These are phyloP conservation scores for Xerocomus spinulosus DNA, from an alignment of 768 basidiomycete genomes.

Conservation along the genomic window DNA sequence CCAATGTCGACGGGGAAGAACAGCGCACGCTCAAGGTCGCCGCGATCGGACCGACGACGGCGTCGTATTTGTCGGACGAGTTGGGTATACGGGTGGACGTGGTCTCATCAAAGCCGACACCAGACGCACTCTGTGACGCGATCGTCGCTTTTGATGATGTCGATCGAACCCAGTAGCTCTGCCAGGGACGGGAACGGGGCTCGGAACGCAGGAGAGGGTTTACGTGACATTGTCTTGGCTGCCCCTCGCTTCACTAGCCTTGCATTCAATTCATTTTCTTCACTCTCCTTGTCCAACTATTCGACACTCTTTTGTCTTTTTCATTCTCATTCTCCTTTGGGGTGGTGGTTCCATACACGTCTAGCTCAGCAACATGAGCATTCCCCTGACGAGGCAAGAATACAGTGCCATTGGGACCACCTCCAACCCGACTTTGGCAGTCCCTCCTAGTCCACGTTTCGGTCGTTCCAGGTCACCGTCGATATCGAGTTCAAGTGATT, in stretches of 20 bases:
- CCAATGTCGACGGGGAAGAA: not conserved
- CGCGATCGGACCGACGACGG: slow-evolving; percentile 68
- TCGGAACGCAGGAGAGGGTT: not conserved
- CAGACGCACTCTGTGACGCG: slow-evolving; percentile 42
- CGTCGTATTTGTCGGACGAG: slow-evolving; percentile 43
- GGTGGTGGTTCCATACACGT: not conserved
- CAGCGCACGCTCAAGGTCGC: slow-evolving; percentile 38
- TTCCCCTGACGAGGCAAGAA: slow-evolving; percentile 23
- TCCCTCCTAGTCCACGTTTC: slow-evolving; percentile 13
- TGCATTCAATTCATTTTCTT: slow-evolving; percentile 1
- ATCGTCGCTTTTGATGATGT: slow-evolving; percentile 21
- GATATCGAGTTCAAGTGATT: slow-evolving; percentile 14
- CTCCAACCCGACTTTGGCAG: slow-evolving; percentile 17
- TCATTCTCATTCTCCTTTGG: not conserved
- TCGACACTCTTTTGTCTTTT: slow-evolving; percentile 15
- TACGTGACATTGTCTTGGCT: not conserved
- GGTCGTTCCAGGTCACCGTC: slow-evolving; percentile 14
- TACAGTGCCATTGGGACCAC: slow-evolving; percentile 27
- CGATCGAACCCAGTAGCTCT: not conserved
- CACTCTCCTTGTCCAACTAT: slow-evolving; percentile 17
- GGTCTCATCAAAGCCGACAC: slow-evolving; percentile 50
- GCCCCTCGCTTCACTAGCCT: not conserved
- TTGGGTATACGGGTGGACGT: slow-evolving; percentile 50
- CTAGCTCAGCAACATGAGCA: slow-evolving; percentile 19
- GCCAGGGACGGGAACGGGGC: not conserved